These are phyloP conservation scores for Candida tetrigidarum DNA, from an alignment of 1,139 yeast species.

Conservation along the genomic window DNA sequence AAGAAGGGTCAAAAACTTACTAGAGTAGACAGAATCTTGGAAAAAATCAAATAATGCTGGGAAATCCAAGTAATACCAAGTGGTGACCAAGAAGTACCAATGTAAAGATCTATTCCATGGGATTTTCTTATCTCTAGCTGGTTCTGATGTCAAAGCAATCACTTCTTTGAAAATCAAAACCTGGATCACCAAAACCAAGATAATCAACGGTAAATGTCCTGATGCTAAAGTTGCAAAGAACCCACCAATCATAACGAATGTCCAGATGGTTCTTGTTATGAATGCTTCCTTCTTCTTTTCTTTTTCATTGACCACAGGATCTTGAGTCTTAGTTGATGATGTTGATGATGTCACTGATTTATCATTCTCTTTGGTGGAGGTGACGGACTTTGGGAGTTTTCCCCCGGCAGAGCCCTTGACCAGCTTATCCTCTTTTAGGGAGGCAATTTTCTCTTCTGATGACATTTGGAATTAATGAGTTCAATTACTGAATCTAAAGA, in stretches of 20 bases:
- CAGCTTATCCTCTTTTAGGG: slow-evolving; percentile 1
- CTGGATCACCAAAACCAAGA: slow-evolving; percentile 73
- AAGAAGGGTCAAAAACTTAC: slow-evolving; percentile 43
- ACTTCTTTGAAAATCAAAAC: slow-evolving; percentile 89
- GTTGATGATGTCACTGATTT: neutral
- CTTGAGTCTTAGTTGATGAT: slow-evolving; percentile 1
- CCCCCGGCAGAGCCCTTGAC: neutral
- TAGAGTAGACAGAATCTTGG: slow-evolving; percentile 47
- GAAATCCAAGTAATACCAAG: slow-evolving; percentile 89
- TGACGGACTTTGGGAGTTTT: neutral
- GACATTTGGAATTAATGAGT: neutral
- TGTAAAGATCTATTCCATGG: slow-evolving; percentile 86
- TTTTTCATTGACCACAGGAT: slow-evolving; percentile 20
- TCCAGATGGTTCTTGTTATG: slow-evolving; percentile 91
- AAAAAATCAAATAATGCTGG: slow-evolving; percentile 73
- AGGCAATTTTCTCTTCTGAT: neutral
- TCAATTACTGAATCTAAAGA: neutral
- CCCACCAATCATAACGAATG: slow-evolving; percentile 83
- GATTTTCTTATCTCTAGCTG: slow-evolving; percentile 81
- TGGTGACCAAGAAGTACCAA: slow-evolving; percentile 85
- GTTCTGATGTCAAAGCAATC: slow-evolving; percentile 81
- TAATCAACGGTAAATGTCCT: slow-evolving; percentile 84
- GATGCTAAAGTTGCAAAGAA: slow-evolving; percentile 77
- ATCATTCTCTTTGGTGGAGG: neutral
- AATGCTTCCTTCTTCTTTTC: slow-evolving; percentile 83